Conservation (phyloP, 441 rosid genomes). For the Mallotus japonicus region DNA sequence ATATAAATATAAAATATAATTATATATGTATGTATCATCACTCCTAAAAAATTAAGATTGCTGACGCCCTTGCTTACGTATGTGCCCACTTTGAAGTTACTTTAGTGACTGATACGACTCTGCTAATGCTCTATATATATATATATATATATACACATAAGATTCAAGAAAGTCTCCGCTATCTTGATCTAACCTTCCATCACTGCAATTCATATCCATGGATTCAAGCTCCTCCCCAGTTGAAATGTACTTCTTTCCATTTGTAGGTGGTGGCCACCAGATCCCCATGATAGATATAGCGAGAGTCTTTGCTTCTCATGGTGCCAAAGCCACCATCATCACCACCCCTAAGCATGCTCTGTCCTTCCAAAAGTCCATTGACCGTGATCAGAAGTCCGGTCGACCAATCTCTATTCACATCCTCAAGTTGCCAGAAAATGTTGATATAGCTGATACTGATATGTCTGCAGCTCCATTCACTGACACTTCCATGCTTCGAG, state of each 20-base stretch:
- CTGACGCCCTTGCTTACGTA: conserved; percentile 19
- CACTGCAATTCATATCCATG: conserved; percentile 22
- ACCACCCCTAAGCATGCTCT: conserved; percentile 29
- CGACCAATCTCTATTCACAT: conserved; percentile 21
- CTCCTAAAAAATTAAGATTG: neutral
- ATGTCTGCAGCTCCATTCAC: conserved; percentile 25
- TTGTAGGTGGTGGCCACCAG: conserved; percentile 44
- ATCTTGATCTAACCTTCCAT: neutral
- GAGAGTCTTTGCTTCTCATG: conserved; percentile 38
- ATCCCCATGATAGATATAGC: conserved; percentile 50
- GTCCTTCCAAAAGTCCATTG: conserved; percentile 19
- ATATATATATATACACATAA: too few species aligned
- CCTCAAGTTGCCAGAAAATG: conserved; percentile 19
- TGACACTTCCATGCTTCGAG: conserved; percentile 38
- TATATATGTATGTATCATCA: too few species aligned
- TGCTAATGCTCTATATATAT: too few species aligned
- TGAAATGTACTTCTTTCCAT: conserved; percentile 49
- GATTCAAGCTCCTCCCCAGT: conserved; percentile 24
- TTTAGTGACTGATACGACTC: too few species aligned
- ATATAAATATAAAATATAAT: too few species aligned
- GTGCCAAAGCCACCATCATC: conserved; percentile 25
- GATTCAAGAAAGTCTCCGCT: too few species aligned
- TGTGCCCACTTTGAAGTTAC: neutral
- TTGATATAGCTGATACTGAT: conserved; percentile 22
- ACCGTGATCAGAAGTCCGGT: conserved; percentile 22